Percentiles rank a stretch among this genome's conserved stretches.
Conservation (phyloP, 164 flowering plant species). For the Protea cynaroides region DNA sequence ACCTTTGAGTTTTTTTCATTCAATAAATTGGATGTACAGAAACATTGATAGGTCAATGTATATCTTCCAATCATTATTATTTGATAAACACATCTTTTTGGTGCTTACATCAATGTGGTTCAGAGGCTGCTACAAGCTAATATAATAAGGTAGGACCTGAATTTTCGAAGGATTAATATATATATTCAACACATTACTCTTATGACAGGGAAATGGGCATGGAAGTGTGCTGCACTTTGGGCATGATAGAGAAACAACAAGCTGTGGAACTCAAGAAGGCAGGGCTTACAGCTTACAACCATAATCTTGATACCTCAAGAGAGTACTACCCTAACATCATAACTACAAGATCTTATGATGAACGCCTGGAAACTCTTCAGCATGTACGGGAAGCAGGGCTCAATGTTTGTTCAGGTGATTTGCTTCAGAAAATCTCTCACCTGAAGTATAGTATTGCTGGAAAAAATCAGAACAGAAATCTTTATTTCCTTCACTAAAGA, state of each 20-base stretch:
- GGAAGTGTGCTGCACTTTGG: conserved; percentile 99
- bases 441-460: neutral
- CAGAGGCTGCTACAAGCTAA: neutral
- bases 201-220: conserved; percentile 82
- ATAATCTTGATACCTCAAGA: conserved; percentile 97
- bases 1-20: too few species aligned
- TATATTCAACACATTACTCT: neutral
- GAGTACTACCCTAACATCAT: conserved; percentile 92
- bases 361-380: conserved; percentile 76
- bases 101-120: neutral
- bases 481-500: neutral
- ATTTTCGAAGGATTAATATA: neutral
- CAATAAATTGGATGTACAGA: neutral
- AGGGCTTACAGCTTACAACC: conserved; percentile 97
- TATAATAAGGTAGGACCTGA: neutral
- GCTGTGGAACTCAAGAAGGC: conserved; percentile 89
- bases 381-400: conserved; percentile 96
- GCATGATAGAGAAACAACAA: conserved; percentile 98
- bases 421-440: neutral
- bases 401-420: conserved; percentile 89
- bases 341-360: conserved; percentile 92
- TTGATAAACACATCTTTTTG: neutral
- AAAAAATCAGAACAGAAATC: neutral
- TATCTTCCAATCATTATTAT: neutral
- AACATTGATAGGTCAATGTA: neutral